A percentile compares a stretch with the other conserved stretches of the same genome.
Evolutionary conservation across 805 yeast genomes (phyloP).

Genomic region (Maudiozyma serrabonitensis): DNA sequence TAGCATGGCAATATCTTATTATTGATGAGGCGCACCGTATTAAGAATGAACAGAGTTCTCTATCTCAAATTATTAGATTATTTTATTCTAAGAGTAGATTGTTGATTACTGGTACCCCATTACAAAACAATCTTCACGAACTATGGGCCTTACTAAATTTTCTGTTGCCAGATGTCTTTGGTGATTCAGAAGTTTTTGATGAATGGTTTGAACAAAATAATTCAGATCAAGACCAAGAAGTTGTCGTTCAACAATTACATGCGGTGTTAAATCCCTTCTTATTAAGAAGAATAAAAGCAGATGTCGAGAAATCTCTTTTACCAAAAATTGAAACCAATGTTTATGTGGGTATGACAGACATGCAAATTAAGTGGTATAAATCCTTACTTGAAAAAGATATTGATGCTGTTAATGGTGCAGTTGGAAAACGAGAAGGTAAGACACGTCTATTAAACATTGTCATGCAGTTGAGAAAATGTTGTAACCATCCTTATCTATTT

Average conservation of each 20-base stretch:
- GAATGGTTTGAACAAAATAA: slow-evolving; percentile 63
- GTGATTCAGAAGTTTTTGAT: slow-evolving; percentile 82
- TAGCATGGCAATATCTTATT: slow-evolving; percentile 88
- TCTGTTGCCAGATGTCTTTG: slow-evolving; percentile 86
- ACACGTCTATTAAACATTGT: slow-evolving; percentile 86
- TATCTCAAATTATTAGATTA: slow-evolving; percentile 84
- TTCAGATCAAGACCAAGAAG: slow-evolving; percentile 56
- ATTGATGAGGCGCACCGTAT: slow-evolving; percentile 97
- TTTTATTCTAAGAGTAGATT: slow-evolving; percentile 79
- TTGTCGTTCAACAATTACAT: slow-evolving; percentile 80
- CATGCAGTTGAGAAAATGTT: slow-evolving; percentile 93
- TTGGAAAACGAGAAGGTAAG: slow-evolving; percentile 86
- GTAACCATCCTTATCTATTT: slow-evolving; percentile 92
- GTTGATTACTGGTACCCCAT: slow-evolving; percentile 90
- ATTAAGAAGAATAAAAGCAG: slow-evolving; percentile 80
- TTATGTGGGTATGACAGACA: slow-evolving; percentile 88
- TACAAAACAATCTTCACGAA: slow-evolving; percentile 91
- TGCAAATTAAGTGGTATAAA: slow-evolving; percentile 91
- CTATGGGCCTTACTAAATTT: slow-evolving; percentile 92
- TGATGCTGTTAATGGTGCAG: slow-evolving; percentile 91
- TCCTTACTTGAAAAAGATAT: slow-evolving; percentile 83
- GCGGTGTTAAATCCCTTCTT: slow-evolving; percentile 84
- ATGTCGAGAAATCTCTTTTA: slow-evolving; percentile 80
- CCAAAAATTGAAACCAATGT: slow-evolving; percentile 87
- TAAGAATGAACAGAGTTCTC: slow-evolving; percentile 84